These are phyloP conservation scores for Phellinidium pouzarii DNA, from an alignment of 1,284 basidiomycete species.

Conservation along the genomic window DNA sequence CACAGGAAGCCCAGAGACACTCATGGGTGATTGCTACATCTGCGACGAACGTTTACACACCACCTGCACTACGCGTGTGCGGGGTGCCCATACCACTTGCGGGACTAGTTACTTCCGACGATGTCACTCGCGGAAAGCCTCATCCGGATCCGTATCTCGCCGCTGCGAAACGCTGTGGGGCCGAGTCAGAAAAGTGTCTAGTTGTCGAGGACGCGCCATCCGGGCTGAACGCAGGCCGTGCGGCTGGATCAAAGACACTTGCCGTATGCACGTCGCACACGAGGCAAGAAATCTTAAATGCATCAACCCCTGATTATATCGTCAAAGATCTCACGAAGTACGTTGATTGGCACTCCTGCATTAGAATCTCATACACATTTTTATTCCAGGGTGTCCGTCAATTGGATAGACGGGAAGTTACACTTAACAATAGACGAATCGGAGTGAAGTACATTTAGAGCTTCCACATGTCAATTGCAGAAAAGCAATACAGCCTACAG, in stretches of 20 bases:
- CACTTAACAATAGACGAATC: constrained; percentile 27
- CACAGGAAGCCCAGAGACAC: constrained; percentile 9
- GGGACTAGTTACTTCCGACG: constrained; percentile 66
- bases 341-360: constrained; percentile 19
- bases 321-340: constrained; percentile 48
- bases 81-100: constrained; percentile 47
- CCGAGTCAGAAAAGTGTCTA: constrained; percentile 51
- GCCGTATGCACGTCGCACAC: constrained; percentile 79
- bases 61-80: constrained; percentile 53
- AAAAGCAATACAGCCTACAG: not conserved
- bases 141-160: constrained; percentile 74
- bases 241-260: constrained; percentile 67
- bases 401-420: constrained; percentile 27
- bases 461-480: not conserved
- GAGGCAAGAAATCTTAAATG: constrained; percentile 39
- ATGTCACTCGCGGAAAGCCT: constrained; percentile 73
- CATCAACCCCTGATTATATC: constrained; percentile 45
- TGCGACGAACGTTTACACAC: constrained; percentile 63
- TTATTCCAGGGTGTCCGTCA: constrained; percentile 24
- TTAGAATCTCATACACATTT: not conserved
- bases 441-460: not conserved
- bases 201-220: constrained; percentile 84
- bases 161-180: constrained; percentile 46
- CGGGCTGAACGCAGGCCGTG: constrained; percentile 65
- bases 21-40: constrained; percentile 77